phyloP scores from a whole-genome alignment of 257 asterid species.

The Solanum bukasovii region DNA sequence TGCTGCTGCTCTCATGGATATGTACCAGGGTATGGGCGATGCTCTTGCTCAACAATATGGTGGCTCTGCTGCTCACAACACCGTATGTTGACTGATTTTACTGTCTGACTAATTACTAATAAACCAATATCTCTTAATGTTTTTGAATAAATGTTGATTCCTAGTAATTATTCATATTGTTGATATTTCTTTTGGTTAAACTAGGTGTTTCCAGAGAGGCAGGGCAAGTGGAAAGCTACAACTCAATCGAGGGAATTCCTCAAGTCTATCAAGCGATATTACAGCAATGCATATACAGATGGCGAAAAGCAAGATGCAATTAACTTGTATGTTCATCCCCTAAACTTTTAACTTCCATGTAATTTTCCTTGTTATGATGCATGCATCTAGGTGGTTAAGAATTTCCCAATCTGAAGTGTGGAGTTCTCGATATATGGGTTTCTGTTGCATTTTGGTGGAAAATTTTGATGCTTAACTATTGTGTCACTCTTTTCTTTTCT shows the following conservation, averaged over 20 bases:
- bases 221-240: slow-evolving; percentile 99
- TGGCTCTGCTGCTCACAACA: slow-evolving; percentile 98
- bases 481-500: neutral
- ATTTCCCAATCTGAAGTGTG: slow-evolving; percentile 1
- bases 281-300: slow-evolving; percentile 95
- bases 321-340: slow-evolving; percentile 51
- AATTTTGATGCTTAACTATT: neutral
- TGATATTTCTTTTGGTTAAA: slow-evolving; percentile 7
- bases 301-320: slow-evolving; percentile 99
- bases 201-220: slow-evolving; percentile 96
- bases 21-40: slow-evolving; percentile 99
- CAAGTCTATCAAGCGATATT: slow-evolving; percentile 93
- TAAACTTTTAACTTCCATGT: slow-evolving; percentile 3
- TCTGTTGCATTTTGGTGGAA: neutral
- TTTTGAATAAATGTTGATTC: neutral
- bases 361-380: slow-evolving; percentile 1
- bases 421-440: neutral
- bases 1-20: slow-evolving; percentile 98
- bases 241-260: slow-evolving; percentile 95
- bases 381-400: neutral
- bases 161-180: neutral
- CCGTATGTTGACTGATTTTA: slow-evolving; percentile 29
- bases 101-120: neutral
- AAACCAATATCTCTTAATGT: neutral
- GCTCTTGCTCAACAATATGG: slow-evolving; percentile 99